phyloP scores from a whole-genome alignment of 805 yeast genomes.

The Torulaspora franciscae region DNA sequence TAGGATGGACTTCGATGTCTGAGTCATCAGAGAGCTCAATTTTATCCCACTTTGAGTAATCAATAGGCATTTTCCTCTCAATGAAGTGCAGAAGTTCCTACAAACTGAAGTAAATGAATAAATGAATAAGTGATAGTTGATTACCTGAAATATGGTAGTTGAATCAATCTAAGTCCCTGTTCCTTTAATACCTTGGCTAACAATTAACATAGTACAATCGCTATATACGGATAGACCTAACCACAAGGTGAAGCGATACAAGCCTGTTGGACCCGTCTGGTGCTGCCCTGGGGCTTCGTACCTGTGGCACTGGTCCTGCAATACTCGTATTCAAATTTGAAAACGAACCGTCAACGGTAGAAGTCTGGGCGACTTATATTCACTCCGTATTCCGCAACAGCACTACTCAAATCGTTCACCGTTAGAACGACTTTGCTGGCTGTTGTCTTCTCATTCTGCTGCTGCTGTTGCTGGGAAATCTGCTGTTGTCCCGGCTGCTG shows the following conservation, averaged over 20 bases:
- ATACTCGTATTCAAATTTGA: not conserved
- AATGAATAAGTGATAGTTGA: too few relatives aligned
- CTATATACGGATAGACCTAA: not conserved
- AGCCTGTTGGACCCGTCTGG: not conserved
- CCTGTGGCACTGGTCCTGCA: too few relatives aligned
- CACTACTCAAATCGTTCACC: conserved; percentile 89
- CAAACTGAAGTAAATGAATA: too few relatives aligned
- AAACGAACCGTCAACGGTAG: conserved; percentile 54
- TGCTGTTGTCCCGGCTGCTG: conserved; percentile 42
- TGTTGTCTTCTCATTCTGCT: conserved; percentile 39
- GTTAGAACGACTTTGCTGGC: conserved; percentile 80
- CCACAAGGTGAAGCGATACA: not conserved
- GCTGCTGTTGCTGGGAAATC: conserved; percentile 38
- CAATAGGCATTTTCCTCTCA: conserved; percentile 59
- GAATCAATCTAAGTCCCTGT: not conserved
- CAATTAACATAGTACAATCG: not conserved
- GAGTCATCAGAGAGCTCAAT: conserved; percentile 95
- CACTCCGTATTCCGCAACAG: conserved; percentile 86
- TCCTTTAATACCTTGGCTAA: not conserved
- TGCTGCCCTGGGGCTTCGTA: not conserved
- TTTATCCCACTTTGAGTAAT: conserved; percentile 97
- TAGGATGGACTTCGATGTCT: conserved; percentile 95
- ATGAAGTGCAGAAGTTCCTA: not conserved
- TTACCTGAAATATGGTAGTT: too few relatives aligned
- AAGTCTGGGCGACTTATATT: conserved; percentile 90